Percentiles rank a stretch among this genome's conserved stretches.
These are phyloP conservation scores for Orobanche coerulescens DNA, from an alignment of 257 asterid species.

Conservation along the genomic window DNA sequence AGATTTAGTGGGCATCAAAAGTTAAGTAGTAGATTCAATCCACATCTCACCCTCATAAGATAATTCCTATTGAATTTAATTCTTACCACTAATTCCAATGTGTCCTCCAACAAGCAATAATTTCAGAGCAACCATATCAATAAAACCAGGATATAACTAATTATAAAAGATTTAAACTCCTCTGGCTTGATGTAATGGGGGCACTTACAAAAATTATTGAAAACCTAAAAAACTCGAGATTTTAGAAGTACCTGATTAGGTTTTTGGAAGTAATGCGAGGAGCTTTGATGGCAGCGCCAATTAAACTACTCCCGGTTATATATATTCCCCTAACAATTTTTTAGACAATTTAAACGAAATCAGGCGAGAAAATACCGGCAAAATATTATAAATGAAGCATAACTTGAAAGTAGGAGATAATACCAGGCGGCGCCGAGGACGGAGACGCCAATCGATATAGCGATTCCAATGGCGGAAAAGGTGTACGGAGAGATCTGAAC, in stretches of 20 bases:
- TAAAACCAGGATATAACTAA: slow-evolving; percentile 9
- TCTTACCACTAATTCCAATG: neutral
- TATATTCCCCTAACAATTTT: slow-evolving; percentile 51
- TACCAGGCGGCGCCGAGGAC: slow-evolving; percentile 99
- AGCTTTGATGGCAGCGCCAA: slow-evolving; percentile 77
- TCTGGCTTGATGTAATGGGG: neutral
- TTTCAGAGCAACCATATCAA: slow-evolving; percentile 14
- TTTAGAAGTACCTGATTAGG: slow-evolving; percentile 46
- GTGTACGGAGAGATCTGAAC: slow-evolving; percentile 92
- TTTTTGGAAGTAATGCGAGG: slow-evolving; percentile 76
- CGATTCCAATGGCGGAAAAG: slow-evolving; percentile 86
- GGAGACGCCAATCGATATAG: slow-evolving; percentile 90
- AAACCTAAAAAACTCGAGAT: slow-evolving; percentile 8
- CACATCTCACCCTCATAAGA: neutral
- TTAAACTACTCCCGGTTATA: slow-evolving; percentile 73
- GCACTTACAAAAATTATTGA: neutral
- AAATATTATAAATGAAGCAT: neutral
- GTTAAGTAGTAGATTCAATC: neutral
- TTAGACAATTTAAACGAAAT: neutral
- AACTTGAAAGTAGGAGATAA: neutral
- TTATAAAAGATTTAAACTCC: neutral
- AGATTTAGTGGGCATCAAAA: slow-evolving; percentile 7
- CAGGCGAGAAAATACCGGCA: neutral
- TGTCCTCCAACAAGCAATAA: slow-evolving; percentile 1
- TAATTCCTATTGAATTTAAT: slow-evolving; percentile 4